Evolutionary conservation across 306 rosid genomes (phyloP).

Genomic region (Medicago arabica): DNA sequence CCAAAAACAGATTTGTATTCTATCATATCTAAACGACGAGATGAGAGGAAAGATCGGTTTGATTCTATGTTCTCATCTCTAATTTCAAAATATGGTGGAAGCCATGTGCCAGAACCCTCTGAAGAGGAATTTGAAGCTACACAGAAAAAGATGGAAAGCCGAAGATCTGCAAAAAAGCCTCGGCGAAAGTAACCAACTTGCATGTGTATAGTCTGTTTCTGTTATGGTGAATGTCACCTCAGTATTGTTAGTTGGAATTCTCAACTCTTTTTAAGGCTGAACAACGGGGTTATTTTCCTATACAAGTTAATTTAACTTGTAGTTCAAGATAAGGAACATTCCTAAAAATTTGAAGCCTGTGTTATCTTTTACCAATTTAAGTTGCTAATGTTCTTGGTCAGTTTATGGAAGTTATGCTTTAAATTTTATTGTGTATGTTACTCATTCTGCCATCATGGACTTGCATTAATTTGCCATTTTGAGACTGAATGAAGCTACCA

Average conservation of each 20-base stretch:
- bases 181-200: slow-evolving; percentile 50
- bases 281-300: slow-evolving; percentile 9
- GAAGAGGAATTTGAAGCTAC: slow-evolving; percentile 90
- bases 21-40: slow-evolving; percentile 63
- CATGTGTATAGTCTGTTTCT: slow-evolving; percentile 7
- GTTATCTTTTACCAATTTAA: not conserved
- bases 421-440: too few relatives aligned
- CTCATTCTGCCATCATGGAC: not conserved
- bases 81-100: slow-evolving; percentile 77
- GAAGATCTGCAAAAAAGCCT: slow-evolving; percentile 59
- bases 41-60: slow-evolving; percentile 65
- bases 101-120: slow-evolving; percentile 64
- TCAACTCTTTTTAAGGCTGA: not conserved
- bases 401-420: not conserved
- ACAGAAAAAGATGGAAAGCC: slow-evolving; percentile 68
- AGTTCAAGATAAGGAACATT: slow-evolving; percentile 11
- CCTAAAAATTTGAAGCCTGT: not conserved
- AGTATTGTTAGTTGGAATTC: not conserved
- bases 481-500: not conserved
- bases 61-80: slow-evolving; percentile 85
- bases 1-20: slow-evolving; percentile 65
- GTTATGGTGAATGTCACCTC: not conserved
- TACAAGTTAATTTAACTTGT: slow-evolving; percentile 10
- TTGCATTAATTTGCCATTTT: not conserved
- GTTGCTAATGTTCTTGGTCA: not conserved